Percentiles rank a stretch among this genome's conserved stretches.
Evolutionary conservation across 305 asterid species (phyloP).

Genomic region (Solanum hybrid): DNA sequence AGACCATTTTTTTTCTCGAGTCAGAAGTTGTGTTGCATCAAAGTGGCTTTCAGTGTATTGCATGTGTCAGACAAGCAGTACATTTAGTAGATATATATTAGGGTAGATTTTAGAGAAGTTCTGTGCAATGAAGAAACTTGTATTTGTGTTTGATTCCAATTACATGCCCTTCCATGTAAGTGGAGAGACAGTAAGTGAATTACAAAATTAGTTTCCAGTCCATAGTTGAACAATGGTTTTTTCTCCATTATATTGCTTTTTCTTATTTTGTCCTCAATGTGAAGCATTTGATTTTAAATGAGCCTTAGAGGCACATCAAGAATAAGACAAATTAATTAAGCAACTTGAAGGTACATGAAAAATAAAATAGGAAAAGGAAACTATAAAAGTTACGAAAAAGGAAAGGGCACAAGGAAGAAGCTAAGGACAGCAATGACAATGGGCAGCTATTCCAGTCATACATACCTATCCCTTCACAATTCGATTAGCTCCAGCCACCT

Average conservation of each 20-base stretch:
- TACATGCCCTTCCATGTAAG: neutral
- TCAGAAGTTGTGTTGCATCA: neutral
- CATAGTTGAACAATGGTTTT: neutral
- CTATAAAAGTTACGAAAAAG: neutral
- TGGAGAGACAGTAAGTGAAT: neutral
- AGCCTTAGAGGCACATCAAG: neutral
- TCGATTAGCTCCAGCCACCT: neutral
- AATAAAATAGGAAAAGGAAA: neutral
- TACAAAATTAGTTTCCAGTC: neutral
- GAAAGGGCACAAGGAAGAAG: neutral
- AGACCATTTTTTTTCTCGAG: neutral
- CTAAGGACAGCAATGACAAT: neutral
- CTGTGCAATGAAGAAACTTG: neutral
- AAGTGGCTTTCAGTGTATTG: neutral
- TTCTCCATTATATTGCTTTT: neutral
- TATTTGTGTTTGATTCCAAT: neutral
- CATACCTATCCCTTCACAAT: neutral
- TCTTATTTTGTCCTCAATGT: neutral
- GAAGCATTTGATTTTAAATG: neutral
- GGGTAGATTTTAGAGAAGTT: neutral
- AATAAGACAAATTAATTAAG: neutral
- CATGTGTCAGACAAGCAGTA: neutral
- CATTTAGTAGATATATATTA: neutral
- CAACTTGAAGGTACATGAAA: neutral
- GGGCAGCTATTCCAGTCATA: neutral